Evolutionary conservation across 495 filamentous ascomycete genomes (phyloP), one percentile per base, ranked within the genome.

Genomic region (Penicillium coffeae): DNA sequence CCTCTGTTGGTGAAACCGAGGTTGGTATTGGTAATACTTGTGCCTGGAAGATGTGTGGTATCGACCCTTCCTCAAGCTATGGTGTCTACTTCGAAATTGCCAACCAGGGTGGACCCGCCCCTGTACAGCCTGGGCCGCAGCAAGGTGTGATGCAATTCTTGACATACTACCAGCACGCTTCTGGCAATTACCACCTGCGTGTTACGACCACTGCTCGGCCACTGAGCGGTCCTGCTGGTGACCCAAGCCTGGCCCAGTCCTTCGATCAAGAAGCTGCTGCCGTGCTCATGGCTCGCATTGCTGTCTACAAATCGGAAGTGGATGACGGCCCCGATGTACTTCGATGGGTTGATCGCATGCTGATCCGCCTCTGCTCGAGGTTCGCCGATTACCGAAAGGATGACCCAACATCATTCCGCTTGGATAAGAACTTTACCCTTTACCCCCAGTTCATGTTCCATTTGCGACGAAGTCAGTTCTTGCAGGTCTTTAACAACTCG

Each of bases 401-500:
- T 63, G 94, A 99, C 62, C 89, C 91, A 22, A 90, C 93, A 15
- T 99, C 94, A 2, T 99, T 99, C 80, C 80, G 94, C 32, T 73
- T 99, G 51, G 94, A 99, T 64, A 96, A 96, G 83, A 97, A 99
- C 74, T 97, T 99, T 62, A 96, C 93, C 0, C 80, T 99, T 15
- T 99, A 99, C 58, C 94, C 94, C 25, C 94, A 99, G 70, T 99
- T 99, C 73, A 97, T 99, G 94, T 99, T 97, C 78, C 94, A 99
- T 65, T 78, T 99, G 50, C 86, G 94, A 44, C 82, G 94, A 63
- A 94, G 88, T 60, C 94, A 99, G 68, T 99, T 99, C 74, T 72
- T 99, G 58, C 94, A 99, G 63, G 91, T 99, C 40, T 99, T 99
- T 78, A 99, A 99, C 74, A 97, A 96, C 70, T 96, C 91, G 0